Evolutionary conservation across 495 filamentous ascomycete genomes (phyloP), one percentile per base, ranked within the genome.

Genomic region (Podospora tetraspora): DNA sequence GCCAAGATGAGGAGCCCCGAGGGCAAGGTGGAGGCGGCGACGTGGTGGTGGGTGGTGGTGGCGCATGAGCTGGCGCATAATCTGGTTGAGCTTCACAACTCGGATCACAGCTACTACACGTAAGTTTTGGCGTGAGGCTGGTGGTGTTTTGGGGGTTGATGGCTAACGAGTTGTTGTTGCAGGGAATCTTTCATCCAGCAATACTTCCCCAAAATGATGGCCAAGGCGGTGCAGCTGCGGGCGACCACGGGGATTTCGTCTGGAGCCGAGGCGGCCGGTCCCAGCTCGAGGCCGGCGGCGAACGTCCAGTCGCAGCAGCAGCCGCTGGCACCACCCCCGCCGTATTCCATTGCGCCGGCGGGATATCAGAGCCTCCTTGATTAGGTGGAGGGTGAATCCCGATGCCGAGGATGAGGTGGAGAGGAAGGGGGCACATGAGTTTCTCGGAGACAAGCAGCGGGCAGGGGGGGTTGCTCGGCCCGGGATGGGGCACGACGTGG

Each of bases 51-150:
- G 86, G 89, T 97, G 59, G 90, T 91, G 16, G 74, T 97, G 68
- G 93, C 92, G 61, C 95, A 99, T 78, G 95, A 99, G 79, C 77
- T 99, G 71, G 94, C 96, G 61, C 95, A 99, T 78, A 98, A 98
- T 74, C 77, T 99, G 34, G 91, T 97, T 13, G 80, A 78, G 23
- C 87, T 88, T 63, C 93, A 97, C 78, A 90, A 89, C 74, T 83
- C 91, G 22, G 87, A 91, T 59, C 95, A 99, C 73, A 90, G 87
- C 68, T 97, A 88, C 75, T 97, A 96, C 73, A 93, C 90, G 87
- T 88, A 76, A 79, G 87, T 80, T 6, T 11, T 76, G 72, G 70
- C n/a, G 22, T 8, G 21, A 19, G 32, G 37, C 56, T 25, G n/a
- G 52, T 8, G 1, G 1, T 34, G 23, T 19, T 52, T 27, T 0